These are phyloP conservation scores for Boletus rubroflammeus DNA, from an alignment of 768 basidiomycete genomes.

Conservation along the genomic window DNA sequence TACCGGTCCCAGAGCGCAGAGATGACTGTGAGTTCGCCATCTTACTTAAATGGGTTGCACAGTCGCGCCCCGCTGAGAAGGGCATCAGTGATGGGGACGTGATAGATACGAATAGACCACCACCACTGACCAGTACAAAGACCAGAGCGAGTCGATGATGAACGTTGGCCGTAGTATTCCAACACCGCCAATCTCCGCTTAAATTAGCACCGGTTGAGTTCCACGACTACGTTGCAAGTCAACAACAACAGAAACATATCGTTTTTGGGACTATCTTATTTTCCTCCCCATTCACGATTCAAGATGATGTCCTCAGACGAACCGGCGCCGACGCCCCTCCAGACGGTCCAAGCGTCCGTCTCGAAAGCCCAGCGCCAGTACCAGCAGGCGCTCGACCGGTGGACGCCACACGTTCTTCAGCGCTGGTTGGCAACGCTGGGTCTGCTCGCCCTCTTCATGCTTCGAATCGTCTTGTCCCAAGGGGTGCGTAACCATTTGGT, in stretches of 20 bases:
- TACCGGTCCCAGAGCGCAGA: not conserved
- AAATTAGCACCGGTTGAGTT: not conserved
- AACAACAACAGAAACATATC: not conserved
- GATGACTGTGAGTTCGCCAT: not conserved
- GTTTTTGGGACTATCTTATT: not conserved
- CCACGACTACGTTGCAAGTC: not conserved
- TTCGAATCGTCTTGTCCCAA: slow-evolving; percentile 85
- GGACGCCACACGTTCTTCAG: slow-evolving; percentile 86
- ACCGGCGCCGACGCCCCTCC: slow-evolving; percentile 25
- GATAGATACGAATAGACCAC: too few relatives aligned
- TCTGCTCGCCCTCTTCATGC: slow-evolving; percentile 68
- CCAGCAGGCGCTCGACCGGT: slow-evolving; percentile 85
- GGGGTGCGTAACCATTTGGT: slow-evolving; percentile 55
- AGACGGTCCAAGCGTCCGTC: slow-evolving; percentile 26
- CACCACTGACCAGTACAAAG: too few relatives aligned
- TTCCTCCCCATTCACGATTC: slow-evolving; percentile 6
- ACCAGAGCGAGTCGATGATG: too few relatives aligned
- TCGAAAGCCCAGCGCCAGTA: slow-evolving; percentile 67
- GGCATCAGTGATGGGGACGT: too few relatives aligned
- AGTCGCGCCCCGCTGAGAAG: too few relatives aligned
- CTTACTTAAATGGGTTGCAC: not conserved
- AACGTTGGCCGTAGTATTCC: too few relatives aligned
- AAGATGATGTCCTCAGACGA: slow-evolving; percentile 36
- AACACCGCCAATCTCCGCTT: slow-evolving; percentile 11
- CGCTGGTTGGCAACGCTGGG: slow-evolving; percentile 82